Base-by-base conservation (phyloP, 1,139 yeast genomes). In the Kodamaea arcana region DNA sequence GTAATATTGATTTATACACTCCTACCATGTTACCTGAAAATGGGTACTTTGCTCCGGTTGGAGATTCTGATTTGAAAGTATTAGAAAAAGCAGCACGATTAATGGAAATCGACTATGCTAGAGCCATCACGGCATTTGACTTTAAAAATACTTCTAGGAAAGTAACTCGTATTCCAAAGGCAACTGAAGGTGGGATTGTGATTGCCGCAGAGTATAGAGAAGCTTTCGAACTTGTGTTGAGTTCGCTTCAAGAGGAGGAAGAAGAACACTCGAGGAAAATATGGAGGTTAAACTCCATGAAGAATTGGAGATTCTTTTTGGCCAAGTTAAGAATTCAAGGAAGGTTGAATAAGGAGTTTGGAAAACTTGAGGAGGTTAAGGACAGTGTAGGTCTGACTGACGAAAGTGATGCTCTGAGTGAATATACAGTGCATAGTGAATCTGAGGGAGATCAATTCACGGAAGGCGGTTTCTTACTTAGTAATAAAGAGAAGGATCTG, bases 91-190 rank as follows among this genome's bases (percentile, higher is more conserved):
- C 97, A 0, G 95, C 95, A 0, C 72, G 69, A 36, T 52, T 80
- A 1, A 48, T 90, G 15, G 79, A 74, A 0, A 69, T 92, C 5
- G 95, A 87, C 49, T 88, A 72, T 60, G 97, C 96, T 0, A 79
- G 77, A 32, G 97, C 97, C 0, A 87, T 90, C 3, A 80, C 82
- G 3, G 88, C 94, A 0, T 90, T 94, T 61, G 92, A 85, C 39
- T 92, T 85, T 56, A 40, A 37, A n/a, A 35, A 29, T 25, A 33
- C 31, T 23, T 25, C 41, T 13, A 33, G 33, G 21, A 34, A 31
- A 25, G 31, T 28, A 8, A 51, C 57, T n/a, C 52, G 73, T 30
- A 60, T 61, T 3, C 80, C 83, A 0, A 78, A 78, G 15, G 94
- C 95, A 0, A 65, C 69, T 37, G 75, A 80, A 34, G 80, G 82